Percentiles rank a stretch among this genome's conserved stretches.
phyloP scores from a whole-genome alignment of 441 rosid genomes.

The Aquilaria agallochum region DNA sequence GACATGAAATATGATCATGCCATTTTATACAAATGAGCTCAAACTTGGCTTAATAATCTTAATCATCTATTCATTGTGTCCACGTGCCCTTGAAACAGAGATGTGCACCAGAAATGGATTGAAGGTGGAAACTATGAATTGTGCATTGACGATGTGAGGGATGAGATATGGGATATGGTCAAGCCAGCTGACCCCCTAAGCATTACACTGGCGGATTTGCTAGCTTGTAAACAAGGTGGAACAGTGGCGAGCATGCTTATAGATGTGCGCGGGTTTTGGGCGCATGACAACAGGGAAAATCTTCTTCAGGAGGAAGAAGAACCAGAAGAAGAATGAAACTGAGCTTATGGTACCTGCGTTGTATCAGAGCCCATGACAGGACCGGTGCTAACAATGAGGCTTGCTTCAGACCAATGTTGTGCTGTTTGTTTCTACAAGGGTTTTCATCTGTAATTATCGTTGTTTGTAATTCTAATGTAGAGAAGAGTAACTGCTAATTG shows the following conservation, averaged over 20 bases:
- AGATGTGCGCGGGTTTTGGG: slow-evolving; percentile 99
- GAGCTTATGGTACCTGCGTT: neutral
- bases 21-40: too few relatives aligned
- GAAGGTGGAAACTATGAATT: slow-evolving; percentile 98
- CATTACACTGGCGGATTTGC: slow-evolving; percentile 71
- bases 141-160: slow-evolving; percentile 95
- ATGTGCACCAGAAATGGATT: slow-evolving; percentile 97
- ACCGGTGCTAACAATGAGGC: slow-evolving; percentile 21
- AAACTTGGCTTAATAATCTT: neutral
- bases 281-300: slow-evolving; percentile 96
- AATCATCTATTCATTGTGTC: slow-evolving; percentile 3
- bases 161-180: slow-evolving; percentile 99
- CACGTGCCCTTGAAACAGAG: slow-evolving; percentile 45
- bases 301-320: slow-evolving; percentile 99
- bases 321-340: slow-evolving; percentile 76
- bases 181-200: slow-evolving; percentile 80
- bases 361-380: slow-evolving; percentile 1
- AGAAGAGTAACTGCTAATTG: too few relatives aligned
- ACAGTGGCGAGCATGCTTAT: slow-evolving; percentile 97
- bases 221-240: slow-evolving; percentile 94
- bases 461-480: too few relatives aligned
- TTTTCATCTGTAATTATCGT: too few relatives aligned
- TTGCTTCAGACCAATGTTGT: slow-evolving; percentile 1
- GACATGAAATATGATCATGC: slow-evolving; percentile 28
- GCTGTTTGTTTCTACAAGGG: too few relatives aligned